Evolutionary conservation across 169 alveolate species (phyloP).

Genomic region (Babesia bovis): DNA sequence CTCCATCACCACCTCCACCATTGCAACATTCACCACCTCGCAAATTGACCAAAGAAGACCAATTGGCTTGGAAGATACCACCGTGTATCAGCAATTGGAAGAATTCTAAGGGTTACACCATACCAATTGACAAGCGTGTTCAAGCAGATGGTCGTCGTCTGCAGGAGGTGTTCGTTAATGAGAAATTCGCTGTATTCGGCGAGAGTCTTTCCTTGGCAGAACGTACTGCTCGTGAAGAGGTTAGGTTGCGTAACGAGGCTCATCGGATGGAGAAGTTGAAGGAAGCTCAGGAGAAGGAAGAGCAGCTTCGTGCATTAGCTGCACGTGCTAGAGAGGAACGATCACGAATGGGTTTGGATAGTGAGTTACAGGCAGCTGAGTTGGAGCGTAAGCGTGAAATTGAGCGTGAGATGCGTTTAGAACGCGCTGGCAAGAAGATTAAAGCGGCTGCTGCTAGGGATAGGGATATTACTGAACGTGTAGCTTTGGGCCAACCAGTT

Average conservation of each 20-base stretch:
- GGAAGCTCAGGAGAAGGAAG: constrained; percentile 90
- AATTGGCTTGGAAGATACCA: constrained; percentile 95
- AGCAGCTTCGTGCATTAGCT: constrained; percentile 86
- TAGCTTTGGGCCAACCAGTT: constrained; percentile 91
- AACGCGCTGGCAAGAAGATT: constrained; percentile 83
- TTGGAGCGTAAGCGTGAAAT: constrained; percentile 79
- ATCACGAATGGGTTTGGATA: constrained; percentile 37
- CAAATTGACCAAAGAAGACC: constrained; percentile 92
- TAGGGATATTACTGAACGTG: constrained; percentile 91
- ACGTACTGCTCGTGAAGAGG: constrained; percentile 94
- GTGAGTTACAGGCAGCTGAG: constrained; percentile 64
- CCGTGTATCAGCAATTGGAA: constrained; percentile 98
- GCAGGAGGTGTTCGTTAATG: constrained; percentile 88
- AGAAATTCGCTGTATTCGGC: constrained; percentile 91
- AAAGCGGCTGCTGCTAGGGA: constrained; percentile 81
- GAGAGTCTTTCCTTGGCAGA: constrained; percentile 94
- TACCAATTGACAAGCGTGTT: constrained; percentile 96
- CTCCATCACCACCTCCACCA: constrained; percentile 86
- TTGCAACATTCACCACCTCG: constrained; percentile 91
- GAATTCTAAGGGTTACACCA: constrained; percentile 96
- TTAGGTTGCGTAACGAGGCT: constrained; percentile 90
- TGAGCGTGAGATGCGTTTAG: constrained; percentile 82
- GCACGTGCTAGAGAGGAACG: constrained; percentile 89
- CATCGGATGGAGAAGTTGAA: constrained; percentile 83
- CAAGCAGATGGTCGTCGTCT: constrained; percentile 96